A percentile compares a stretch with the other conserved stretches of the same genome.
These are phyloP conservation scores for Eutypa lata DNA, from an alignment of 2,329 filamentous ascomycete species.

Conservation along the genomic window DNA sequence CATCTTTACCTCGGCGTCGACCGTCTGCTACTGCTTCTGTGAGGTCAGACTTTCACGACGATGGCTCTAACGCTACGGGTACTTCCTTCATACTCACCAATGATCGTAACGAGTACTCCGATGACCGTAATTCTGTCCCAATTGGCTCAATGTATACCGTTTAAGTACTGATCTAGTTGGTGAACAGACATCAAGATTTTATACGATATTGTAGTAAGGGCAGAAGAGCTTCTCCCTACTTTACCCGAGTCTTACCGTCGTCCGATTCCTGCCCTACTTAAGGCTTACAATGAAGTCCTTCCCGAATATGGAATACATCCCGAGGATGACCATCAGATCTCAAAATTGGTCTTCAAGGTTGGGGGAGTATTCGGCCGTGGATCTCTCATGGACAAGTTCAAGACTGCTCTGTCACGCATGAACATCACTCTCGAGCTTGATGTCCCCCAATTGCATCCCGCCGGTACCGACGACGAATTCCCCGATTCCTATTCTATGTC, in stretches of 20 bases:
- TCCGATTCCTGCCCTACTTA: conserved; percentile 75
- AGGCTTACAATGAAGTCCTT: conserved; percentile 76
- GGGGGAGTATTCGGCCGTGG: conserved; percentile 59
- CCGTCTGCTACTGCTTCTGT: neutral
- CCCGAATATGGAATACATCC: conserved; percentile 65
- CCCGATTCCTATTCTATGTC: conserved; percentile 18
- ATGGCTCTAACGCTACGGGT: neutral
- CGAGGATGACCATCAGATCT: conserved; percentile 72
- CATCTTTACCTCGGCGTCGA: neutral
- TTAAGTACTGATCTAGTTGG: conserved; percentile 8
- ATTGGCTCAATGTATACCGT: neutral
- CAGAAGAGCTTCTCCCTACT: conserved; percentile 59
- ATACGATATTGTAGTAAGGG: conserved; percentile 71
- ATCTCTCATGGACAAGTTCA: conserved; percentile 67
- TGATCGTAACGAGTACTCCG: conserved; percentile 23
- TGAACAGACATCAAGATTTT: conserved; percentile 68
- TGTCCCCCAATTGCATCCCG: conserved; percentile 3
- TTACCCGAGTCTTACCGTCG: conserved; percentile 60
- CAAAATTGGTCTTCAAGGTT: conserved; percentile 76
- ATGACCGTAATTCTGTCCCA: conserved; percentile 15
- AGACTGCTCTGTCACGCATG: conserved; percentile 63
- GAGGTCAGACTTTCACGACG: neutral
- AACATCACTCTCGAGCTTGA: conserved; percentile 68
- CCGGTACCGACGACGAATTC: conserved; percentile 29
- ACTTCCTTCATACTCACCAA: conserved; percentile 1